Percentiles rank a stretch among this genome's conserved stretches.
Conservation (phyloP, 176 grass and related monocot genomes). For the Saccharum spontaneum region DNA sequence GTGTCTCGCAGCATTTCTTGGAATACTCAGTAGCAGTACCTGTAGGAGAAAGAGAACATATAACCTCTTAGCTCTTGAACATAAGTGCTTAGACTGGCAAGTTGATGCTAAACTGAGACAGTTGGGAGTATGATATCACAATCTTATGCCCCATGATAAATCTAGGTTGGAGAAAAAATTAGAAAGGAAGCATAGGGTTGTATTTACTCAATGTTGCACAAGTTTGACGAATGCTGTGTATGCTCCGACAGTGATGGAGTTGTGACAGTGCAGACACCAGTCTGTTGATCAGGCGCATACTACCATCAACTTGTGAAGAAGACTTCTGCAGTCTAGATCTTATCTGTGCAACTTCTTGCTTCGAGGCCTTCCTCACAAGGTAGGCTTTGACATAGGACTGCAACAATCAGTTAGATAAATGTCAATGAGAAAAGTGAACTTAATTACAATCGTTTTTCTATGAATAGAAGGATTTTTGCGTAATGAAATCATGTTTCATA, state of each 20-base stretch:
- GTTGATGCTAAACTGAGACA: background rate
- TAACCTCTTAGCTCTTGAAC: background rate
- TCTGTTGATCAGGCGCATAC: conserved; percentile 56
- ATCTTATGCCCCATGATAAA: background rate
- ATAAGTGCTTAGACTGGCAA: background rate
- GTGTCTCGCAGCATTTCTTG: conserved; percentile 51
- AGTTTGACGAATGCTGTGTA: conserved; percentile 48
- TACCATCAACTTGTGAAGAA: conserved; percentile 41
- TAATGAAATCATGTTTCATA: conserved; percentile 1
- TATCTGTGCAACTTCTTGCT: conserved; percentile 40
- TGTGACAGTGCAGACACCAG: conserved; percentile 46
- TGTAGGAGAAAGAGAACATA: conserved; percentile 22
- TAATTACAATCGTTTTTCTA: background rate
- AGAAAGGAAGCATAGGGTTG: background rate
- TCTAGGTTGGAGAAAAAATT: conserved; percentile 14
- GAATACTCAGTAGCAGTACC: conserved; percentile 62
- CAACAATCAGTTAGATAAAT: conserved; percentile 21
- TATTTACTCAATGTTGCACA: conserved; percentile 66
- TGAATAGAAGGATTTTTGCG: background rate
- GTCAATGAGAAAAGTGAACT: conserved; percentile 14
- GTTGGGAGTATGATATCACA: background rate
- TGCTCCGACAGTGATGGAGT: conserved; percentile 44
- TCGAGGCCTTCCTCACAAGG: conserved; percentile 54
- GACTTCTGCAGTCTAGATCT: conserved; percentile 45
- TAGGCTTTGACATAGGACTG: conserved; percentile 60